A percentile compares a stretch with the other conserved stretches of the same genome.
Conservation (phyloP, 2,329 filamentous ascomycete genomes). For the Aspergillus terreus region DNA sequence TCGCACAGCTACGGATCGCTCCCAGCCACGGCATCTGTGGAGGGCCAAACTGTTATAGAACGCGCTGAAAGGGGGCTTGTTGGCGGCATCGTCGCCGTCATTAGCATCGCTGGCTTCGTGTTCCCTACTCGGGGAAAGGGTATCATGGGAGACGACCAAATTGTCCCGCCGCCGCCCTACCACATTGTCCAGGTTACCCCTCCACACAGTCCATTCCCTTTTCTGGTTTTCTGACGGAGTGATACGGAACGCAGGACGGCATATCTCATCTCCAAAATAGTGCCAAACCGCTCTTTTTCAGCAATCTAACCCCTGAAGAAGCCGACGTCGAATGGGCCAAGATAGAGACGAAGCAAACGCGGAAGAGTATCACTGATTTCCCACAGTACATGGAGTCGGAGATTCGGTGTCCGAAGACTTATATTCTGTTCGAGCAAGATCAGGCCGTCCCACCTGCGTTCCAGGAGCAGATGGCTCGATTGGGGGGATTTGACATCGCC, state of each 20-base stretch:
- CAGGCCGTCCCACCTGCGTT: constrained; percentile 18
- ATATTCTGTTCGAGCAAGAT: constrained; percentile 17
- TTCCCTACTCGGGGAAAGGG: constrained; percentile 6
- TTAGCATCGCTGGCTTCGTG: constrained; percentile 10
- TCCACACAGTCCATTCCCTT: not conserved
- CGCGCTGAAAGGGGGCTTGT: constrained; percentile 7
- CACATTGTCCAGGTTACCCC: constrained; percentile 7
- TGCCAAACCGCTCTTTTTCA: not conserved
- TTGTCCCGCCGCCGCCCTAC: constrained; percentile 5
- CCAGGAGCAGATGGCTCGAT: constrained; percentile 13
- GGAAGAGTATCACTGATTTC: constrained; percentile 2
- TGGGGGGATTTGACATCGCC: not conserved
- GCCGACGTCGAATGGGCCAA: constrained; percentile 7
- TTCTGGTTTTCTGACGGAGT: not conserved
- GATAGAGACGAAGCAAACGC: constrained; percentile 4
- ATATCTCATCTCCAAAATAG: not conserved
- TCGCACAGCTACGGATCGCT: constrained; percentile 35
- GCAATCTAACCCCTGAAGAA: not conserved
- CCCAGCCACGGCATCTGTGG: constrained; percentile 22
- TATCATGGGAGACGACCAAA: constrained; percentile 5
- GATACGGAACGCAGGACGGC: not conserved
- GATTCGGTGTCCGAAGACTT: constrained; percentile 6
- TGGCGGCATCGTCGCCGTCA: constrained; percentile 7
- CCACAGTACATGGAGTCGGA: constrained; percentile 8
- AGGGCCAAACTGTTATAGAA: constrained; percentile 16